Evolutionary conservation across 2,329 filamentous ascomycete genomes (phyloP).

Genomic region (Aphanocladium album): DNA sequence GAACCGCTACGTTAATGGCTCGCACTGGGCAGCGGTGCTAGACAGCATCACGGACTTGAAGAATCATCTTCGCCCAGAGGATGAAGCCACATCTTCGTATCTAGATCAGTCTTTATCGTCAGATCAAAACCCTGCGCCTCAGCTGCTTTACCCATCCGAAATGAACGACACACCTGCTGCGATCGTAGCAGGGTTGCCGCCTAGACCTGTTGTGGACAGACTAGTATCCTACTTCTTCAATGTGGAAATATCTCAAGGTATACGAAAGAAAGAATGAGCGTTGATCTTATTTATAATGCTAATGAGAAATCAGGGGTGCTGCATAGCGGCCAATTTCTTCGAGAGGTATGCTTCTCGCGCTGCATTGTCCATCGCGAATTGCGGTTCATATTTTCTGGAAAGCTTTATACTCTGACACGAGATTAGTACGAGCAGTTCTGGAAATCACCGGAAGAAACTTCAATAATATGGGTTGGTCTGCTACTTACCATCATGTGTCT

Average conservation of each 20-base stretch:
- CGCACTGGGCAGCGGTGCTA: constrained; percentile 37
- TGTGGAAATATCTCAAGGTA: not conserved
- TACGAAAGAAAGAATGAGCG: not conserved
- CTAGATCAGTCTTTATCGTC: not conserved
- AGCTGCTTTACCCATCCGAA: not conserved
- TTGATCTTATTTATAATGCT: not conserved
- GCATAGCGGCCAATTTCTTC: constrained; percentile 24
- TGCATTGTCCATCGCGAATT: too few species aligned
- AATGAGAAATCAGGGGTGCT: constrained; percentile 18
- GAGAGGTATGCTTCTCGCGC: not conserved
- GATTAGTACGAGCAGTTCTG: not conserved
- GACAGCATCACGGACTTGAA: constrained; percentile 36
- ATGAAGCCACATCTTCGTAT: constrained; percentile 9
- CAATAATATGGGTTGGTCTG: not conserved
- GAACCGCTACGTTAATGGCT: constrained; percentile 29
- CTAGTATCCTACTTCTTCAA: constrained; percentile 34
- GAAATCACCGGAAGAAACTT: not conserved
- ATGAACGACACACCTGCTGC: not conserved
- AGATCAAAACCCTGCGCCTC: not conserved
- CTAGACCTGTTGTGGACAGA: constrained; percentile 27
- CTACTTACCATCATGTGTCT: constrained; percentile 2
- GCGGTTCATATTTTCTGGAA: not conserved
- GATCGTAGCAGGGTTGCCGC: constrained; percentile 21
- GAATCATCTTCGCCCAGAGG: constrained; percentile 28
- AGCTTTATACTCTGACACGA: not conserved